Evolutionary conservation across 208 protist species (phyloP).

Genomic region (Trypanosoma congolense): DNA sequence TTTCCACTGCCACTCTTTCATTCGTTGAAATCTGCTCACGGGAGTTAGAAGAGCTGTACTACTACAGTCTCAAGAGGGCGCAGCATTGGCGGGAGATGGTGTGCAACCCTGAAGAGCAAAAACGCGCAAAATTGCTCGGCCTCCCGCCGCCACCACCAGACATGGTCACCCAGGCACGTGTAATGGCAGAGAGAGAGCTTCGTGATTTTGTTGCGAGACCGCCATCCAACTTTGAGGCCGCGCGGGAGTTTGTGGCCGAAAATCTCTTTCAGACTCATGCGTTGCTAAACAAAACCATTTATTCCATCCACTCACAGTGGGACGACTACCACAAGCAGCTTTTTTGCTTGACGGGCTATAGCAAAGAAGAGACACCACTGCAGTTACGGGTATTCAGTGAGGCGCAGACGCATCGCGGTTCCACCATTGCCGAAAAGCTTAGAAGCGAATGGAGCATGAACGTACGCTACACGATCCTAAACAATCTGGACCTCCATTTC

Average conservation of each 20-base stretch:
- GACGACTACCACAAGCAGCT: slow-evolving; percentile 41
- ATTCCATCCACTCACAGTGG: slow-evolving; percentile 80
- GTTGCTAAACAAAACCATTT: slow-evolving; percentile 76
- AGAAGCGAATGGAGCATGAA: slow-evolving; percentile 90
- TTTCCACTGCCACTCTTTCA: slow-evolving; percentile 68
- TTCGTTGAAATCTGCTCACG: slow-evolving; percentile 69
- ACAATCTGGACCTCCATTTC: slow-evolving; percentile 90
- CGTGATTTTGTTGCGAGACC: slow-evolving; percentile 78
- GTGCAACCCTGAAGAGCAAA: slow-evolving; percentile 53
- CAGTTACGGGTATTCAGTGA: slow-evolving; percentile 70
- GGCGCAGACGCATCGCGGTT: slow-evolving; percentile 52
- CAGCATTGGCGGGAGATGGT: slow-evolving; percentile 68
- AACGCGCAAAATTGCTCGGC: slow-evolving; percentile 32
- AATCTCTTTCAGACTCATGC: slow-evolving; percentile 89
- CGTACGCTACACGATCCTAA: slow-evolving; percentile 89
- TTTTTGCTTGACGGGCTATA: slow-evolving; percentile 63
- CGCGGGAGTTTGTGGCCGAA: slow-evolving; percentile 58
- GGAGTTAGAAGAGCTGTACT: slow-evolving; percentile 79
- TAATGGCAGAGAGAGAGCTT: slow-evolving; percentile 35
- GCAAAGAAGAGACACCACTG: slow-evolving; percentile 44
- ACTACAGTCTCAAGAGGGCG: slow-evolving; percentile 69
- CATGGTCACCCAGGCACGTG: slow-evolving; percentile 12
- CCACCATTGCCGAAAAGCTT: slow-evolving; percentile 67
- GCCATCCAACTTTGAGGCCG: slow-evolving; percentile 68
- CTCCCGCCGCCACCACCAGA: slow-evolving; percentile 29